Evolutionary conservation across 352 stramenopile species (phyloP).

Genomic region (Globisporangium mamillatum): DNA sequence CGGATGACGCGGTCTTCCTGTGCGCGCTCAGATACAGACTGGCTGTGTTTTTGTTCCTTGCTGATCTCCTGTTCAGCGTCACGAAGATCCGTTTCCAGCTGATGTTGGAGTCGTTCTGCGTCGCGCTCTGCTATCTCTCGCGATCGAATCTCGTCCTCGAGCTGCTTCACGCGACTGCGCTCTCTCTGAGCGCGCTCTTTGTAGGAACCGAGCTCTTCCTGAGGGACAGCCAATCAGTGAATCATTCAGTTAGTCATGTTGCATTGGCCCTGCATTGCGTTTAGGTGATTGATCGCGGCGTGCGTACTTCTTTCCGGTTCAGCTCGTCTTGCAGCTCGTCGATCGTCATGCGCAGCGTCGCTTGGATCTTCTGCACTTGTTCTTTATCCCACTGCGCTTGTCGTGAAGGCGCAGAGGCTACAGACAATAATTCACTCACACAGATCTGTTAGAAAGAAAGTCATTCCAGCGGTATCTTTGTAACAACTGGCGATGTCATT

Average conservation of each 20-base stretch:
- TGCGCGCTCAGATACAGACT: conserved; percentile 40
- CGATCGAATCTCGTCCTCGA: conserved; percentile 46
- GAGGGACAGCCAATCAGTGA: not conserved
- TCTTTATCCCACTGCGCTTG: conserved; percentile 67
- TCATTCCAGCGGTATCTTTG: too few species aligned
- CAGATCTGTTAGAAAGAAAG: not conserved
- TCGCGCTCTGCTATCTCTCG: conserved; percentile 37
- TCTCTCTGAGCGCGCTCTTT: conserved; percentile 55
- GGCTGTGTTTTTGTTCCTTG: conserved; percentile 48
- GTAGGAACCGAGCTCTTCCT: conserved; percentile 45
- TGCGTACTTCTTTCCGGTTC: conserved; percentile 40
- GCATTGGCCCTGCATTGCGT: not conserved
- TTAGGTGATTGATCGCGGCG: not conserved
- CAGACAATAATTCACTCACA: not conserved
- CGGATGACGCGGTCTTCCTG: conserved; percentile 54
- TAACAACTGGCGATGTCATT: not conserved
- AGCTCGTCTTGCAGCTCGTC: conserved; percentile 81
- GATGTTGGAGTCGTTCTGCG: conserved; percentile 28
- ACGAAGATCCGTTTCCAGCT: conserved; percentile 56
- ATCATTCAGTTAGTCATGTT: not conserved
- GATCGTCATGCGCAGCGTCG: conserved; percentile 67
- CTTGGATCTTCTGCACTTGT: conserved; percentile 66
- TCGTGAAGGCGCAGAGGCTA: conserved; percentile 13
- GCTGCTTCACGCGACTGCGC: conserved; percentile 45
- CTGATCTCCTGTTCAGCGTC: conserved; percentile 53